Evolutionary conservation across 805 yeast species (phyloP).

Genomic region (Ogataea pini): DNA sequence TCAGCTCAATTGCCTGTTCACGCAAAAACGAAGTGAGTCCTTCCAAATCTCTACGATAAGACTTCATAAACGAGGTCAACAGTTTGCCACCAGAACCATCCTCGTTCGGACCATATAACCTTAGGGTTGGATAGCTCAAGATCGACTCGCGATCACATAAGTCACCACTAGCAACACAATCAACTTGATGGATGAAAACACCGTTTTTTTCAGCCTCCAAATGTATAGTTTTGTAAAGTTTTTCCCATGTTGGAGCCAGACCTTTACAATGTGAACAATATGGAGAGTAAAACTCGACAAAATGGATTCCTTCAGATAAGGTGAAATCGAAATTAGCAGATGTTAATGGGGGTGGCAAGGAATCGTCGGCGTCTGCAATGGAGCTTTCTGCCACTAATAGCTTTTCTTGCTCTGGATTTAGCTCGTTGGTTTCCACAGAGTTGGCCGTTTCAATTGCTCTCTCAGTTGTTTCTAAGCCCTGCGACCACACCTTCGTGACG

Average conservation of each 20-base stretch:
- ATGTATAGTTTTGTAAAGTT: slow-evolving; percentile 53
- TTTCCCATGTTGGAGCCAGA: slow-evolving; percentile 82
- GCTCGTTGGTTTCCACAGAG: too few relatives aligned
- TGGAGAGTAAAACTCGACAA: slow-evolving; percentile 90
- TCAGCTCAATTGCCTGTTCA: slow-evolving; percentile 46
- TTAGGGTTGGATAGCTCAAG: slow-evolving; percentile 65
- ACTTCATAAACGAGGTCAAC: slow-evolving; percentile 48
- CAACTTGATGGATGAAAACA: slow-evolving; percentile 69
- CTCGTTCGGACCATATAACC: slow-evolving; percentile 64
- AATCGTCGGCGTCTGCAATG: slow-evolving; percentile 4
- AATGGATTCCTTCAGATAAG: slow-evolving; percentile 56
- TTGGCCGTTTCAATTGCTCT: slow-evolving; percentile 5
- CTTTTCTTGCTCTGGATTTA: too few relatives aligned
- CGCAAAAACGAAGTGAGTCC: slow-evolving; percentile 54
- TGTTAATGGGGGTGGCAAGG: slow-evolving; percentile 54
- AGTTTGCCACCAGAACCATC: slow-evolving; percentile 39
- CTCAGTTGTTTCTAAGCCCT: background rate
- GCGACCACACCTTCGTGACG: background rate
- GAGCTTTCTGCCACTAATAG: too few relatives aligned
- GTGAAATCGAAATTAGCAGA: slow-evolving; percentile 49
- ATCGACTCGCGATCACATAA: slow-evolving; percentile 71
- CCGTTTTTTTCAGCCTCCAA: slow-evolving; percentile 48
- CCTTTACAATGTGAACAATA: slow-evolving; percentile 79
- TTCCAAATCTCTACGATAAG: slow-evolving; percentile 47
- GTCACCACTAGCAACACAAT: slow-evolving; percentile 87